phyloP scores from a whole-genome alignment of 1,284 basidiomycete species.

The Ceratobasidium sp. region DNA sequence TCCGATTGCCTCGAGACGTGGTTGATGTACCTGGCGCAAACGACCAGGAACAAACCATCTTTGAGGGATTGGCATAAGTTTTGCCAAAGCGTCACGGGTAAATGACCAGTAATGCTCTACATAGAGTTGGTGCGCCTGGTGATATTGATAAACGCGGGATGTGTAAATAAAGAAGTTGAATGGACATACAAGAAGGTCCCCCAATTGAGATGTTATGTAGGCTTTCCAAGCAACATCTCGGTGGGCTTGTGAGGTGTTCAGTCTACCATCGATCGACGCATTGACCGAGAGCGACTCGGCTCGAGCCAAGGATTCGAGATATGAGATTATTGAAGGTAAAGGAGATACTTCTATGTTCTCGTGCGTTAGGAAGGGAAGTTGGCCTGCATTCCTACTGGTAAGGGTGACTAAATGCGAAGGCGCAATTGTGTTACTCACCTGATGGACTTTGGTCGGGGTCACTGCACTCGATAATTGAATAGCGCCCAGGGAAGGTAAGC shows the following conservation, averaged over 20 bases:
- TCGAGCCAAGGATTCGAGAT: slow-evolving; percentile 64
- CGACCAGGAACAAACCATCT: slow-evolving; percentile 78
- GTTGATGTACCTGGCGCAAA: slow-evolving; percentile 68
- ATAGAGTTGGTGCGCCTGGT: slow-evolving; percentile 70
- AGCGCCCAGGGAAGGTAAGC: slow-evolving; percentile 72
- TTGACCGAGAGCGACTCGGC: slow-evolving; percentile 49
- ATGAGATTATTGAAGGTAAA: slow-evolving; percentile 72
- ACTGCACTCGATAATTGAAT: slow-evolving; percentile 70
- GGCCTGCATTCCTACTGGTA: slow-evolving; percentile 62
- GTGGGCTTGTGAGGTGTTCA: slow-evolving; percentile 64
- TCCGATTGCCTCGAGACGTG: slow-evolving; percentile 71
- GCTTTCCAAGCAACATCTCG: slow-evolving; percentile 71
- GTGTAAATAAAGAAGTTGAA: slow-evolving; percentile 13
- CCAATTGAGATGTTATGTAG: slow-evolving; percentile 74
- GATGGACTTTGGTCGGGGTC: slow-evolving; percentile 82
- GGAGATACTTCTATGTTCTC: slow-evolving; percentile 66
- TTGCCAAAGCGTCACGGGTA: slow-evolving; percentile 67
- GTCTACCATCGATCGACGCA: slow-evolving; percentile 62
- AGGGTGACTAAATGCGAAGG: not conserved
- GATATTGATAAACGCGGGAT: slow-evolving; percentile 50
- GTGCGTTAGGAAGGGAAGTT: slow-evolving; percentile 77
- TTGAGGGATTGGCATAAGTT: slow-evolving; percentile 73
- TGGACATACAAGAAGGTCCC: slow-evolving; percentile 75
- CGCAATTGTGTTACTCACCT: slow-evolving; percentile 63
- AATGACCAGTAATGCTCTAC: slow-evolving; percentile 71